Evolutionary conservation across 345 rosid species (phyloP).

Genomic region (Noccaea caerulescens): DNA sequence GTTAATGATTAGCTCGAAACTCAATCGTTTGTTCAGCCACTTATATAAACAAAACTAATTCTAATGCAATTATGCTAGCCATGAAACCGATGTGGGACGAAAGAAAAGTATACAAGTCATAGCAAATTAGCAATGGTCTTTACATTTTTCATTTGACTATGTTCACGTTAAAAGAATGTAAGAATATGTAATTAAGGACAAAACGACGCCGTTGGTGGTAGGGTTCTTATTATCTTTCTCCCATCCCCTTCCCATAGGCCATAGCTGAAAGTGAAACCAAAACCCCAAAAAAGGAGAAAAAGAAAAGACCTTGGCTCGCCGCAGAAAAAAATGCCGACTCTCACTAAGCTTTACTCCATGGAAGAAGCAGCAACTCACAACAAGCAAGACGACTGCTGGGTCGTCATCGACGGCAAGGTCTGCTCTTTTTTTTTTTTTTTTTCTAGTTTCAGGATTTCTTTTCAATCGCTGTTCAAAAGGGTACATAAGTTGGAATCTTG

Average conservation of each 20-base stretch:
- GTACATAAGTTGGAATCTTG: neutral
- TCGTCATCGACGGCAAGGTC: slow-evolving; percentile 90
- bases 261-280: neutral
- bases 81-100: no score
- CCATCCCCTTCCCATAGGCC: neutral
- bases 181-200: neutral
- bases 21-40: no score
- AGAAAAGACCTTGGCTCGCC: neutral
- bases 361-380: slow-evolving; percentile 76
- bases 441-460: neutral
- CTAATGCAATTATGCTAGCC: no score
- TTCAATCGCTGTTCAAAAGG: neutral
- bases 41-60: no score
- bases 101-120: no score
- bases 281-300: slow-evolving; percentile 7
- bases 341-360: slow-evolving; percentile 67
- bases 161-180: slow-evolving; percentile 1
- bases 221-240: slow-evolving; percentile 5
- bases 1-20: no score
- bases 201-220: slow-evolving; percentile 26
- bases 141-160: no score
- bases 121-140: no score
- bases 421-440: neutral
- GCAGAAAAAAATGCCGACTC: slow-evolving; percentile 65
- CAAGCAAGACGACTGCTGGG: slow-evolving; percentile 87